Evolutionary conservation across 148 eudicot species (phyloP).

Genomic region (Chenopodium berlandieri): DNA sequence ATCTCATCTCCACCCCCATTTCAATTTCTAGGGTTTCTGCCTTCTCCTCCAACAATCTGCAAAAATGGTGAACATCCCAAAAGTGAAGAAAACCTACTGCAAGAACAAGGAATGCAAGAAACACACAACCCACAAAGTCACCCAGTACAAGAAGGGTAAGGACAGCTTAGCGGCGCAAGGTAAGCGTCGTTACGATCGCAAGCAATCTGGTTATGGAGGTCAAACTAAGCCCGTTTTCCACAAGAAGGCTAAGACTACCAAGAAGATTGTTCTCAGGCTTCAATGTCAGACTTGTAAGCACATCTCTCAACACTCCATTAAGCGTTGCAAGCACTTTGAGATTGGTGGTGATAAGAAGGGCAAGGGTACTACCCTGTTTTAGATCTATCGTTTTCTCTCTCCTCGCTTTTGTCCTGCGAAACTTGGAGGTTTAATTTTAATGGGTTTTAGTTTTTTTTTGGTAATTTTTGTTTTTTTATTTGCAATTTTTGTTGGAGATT

Average conservation of each 20-base stretch:
- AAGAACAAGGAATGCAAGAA: constrained; percentile 73
- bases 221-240: constrained; percentile 84
- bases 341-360: constrained; percentile 58
- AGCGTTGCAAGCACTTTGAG: constrained; percentile 59
- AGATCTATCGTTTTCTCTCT: not conserved
- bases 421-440: not conserved
- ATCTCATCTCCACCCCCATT: no score
- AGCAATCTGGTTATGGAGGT: constrained; percentile 86
- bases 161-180: constrained; percentile 83
- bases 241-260: constrained; percentile 80
- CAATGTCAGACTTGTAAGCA: constrained; percentile 84
- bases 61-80: constrained; percentile 72
- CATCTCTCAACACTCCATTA: constrained; percentile 68
- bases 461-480: not conserved
- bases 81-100: constrained; percentile 82
- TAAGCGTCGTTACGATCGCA: constrained; percentile 76
- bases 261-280: constrained; percentile 72
- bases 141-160: constrained; percentile 79
- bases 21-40: constrained; percentile 7
- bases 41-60: not conserved
- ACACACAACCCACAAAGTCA: constrained; percentile 78
- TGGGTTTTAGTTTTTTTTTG: not conserved
- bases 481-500: not conserved
- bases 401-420: not conserved
- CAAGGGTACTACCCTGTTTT: constrained; percentile 46